Evolutionary conservation across 441 rosid genomes (phyloP).

Genomic region (Cnidoscolus chayamansa): DNA sequence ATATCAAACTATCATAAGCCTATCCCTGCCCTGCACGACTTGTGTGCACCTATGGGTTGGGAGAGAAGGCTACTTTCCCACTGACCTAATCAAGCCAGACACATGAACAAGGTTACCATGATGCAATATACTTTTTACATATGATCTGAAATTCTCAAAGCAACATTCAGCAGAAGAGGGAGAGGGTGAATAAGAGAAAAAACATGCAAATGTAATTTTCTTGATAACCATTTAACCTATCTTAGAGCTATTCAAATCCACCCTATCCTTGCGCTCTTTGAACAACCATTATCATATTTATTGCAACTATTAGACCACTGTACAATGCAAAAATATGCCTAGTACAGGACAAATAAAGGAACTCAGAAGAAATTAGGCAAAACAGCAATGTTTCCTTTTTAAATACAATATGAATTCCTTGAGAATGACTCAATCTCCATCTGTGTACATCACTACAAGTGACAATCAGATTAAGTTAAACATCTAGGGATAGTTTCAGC

Average conservation of each 20-base stretch:
- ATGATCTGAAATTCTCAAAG: neutral
- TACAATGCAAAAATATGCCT: neutral
- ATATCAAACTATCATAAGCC: constrained; percentile 13
- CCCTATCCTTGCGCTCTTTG: neutral
- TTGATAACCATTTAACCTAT: neutral
- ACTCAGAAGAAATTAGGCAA: neutral
- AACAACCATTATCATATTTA: neutral
- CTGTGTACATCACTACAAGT: neutral
- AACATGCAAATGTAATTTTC: neutral
- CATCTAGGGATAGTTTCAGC: neutral
- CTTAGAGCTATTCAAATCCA: neutral
- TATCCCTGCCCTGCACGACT: constrained; percentile 9
- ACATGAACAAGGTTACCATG: constrained; percentile 4
- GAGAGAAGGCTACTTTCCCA: constrained; percentile 10
- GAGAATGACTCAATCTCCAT: neutral
- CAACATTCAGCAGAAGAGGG: neutral
- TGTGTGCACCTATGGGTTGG: constrained; percentile 6
- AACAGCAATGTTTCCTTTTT: neutral
- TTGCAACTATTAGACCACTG: neutral
- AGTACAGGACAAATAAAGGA: neutral
- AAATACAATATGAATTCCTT: neutral
- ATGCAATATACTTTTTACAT: neutral
- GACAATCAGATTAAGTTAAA: neutral
- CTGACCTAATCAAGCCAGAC: constrained; percentile 9
- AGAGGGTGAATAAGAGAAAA: neutral